A percentile compares a stretch with the other conserved stretches of the same genome.
phyloP scores from a whole-genome alignment of 2,329 filamentous ascomycete genomes.

The Penicillium sp. region DNA sequence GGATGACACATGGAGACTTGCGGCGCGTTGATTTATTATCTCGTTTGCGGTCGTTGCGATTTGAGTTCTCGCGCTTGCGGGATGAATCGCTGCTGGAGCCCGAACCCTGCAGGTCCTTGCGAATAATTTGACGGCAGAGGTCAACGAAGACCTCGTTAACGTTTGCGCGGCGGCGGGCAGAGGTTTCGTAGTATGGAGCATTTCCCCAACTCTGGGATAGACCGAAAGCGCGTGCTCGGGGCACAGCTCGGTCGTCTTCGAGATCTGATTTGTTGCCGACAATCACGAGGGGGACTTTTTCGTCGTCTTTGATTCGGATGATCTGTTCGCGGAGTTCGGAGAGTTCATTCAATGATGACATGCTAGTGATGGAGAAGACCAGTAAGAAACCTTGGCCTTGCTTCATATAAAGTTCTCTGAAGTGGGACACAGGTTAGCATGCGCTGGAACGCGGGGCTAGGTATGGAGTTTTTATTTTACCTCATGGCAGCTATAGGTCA shows the following conservation, averaged over 20 bases:
- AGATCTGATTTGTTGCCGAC: constrained; percentile 91
- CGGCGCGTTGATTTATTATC: constrained; percentile 34
- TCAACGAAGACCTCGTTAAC: constrained; percentile 89
- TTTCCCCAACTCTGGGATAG: constrained; percentile 84
- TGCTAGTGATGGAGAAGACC: constrained; percentile 87
- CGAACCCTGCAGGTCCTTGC: constrained; percentile 58
- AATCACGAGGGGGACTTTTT: constrained; percentile 81
- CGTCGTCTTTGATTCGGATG: constrained; percentile 85
- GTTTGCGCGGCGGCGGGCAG: constrained; percentile 77
- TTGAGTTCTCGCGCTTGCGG: constrained; percentile 38
- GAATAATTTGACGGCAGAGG: constrained; percentile 78
- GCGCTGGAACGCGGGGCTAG: neutral
- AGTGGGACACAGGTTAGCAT: constrained; percentile 10
- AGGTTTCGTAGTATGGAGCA: constrained; percentile 88
- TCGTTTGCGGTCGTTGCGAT: constrained; percentile 36
- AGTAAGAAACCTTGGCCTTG: constrained; percentile 88
- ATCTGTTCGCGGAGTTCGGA: constrained; percentile 83
- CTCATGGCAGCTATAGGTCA: constrained; percentile 54
- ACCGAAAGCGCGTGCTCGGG: constrained; percentile 75
- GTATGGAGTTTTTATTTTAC: constrained; percentile 37
- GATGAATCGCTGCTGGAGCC: constrained; percentile 30
- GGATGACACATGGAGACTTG: constrained; percentile 41
- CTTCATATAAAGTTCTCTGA: constrained; percentile 85
- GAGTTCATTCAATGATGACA: constrained; percentile 79
- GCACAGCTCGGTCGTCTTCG: constrained; percentile 78